Evolutionary conservation across 176 grass and related monocot species (phyloP), one percentile per base, ranked within the genome.

Genomic region (Saccharum spontaneum): DNA sequence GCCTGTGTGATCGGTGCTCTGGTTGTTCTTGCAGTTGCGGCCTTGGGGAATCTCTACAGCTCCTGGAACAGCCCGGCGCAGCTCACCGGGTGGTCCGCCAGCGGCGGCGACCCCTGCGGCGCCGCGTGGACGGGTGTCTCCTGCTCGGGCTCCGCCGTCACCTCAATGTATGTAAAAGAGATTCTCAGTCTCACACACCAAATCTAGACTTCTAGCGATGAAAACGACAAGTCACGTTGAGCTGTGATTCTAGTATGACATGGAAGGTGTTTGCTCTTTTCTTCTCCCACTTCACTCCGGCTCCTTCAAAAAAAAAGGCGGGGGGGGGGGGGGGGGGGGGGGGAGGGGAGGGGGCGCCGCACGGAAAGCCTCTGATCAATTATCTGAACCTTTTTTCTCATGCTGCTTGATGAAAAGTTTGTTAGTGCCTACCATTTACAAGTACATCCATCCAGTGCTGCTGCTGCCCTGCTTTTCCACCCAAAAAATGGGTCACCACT

Each of bases 81-180:
- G 79, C 90, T 99, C 34, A 54, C 68, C 6, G 92, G 94, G 2
- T 99, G 97, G 97, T 87, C 93, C 8, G 60, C 91, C 22, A 82
- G 26, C 54, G 90, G 90, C 69, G 97, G 90, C 49, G 97, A 99
- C 88, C 97, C 94, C 17, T 99, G 97, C 78, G 94, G 94, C 81
- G 75, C 86, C 73, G 86, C 94, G 8, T 99, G 97, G 97, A 89
- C 74, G 83, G 97, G 97, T 67, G 69, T 99, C 82, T 66, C 91
- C 69, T 99, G 97, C 59, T 86, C 86, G 10, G 91, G 91, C 43
- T 94, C 97, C 10, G 83, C 88, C 59, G 92, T 99, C 75, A 96
- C 91, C 76, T 78, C 90, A 6, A 89, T 99, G 97, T 99, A 90
- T 99, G 97, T 99, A 90, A 84, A 48, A 14, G 3, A 61, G 57